Percentiles rank a stretch among this genome's conserved stretches.
Conservation (phyloP, 305 asterid genomes). For the Plantago coronopus region DNA sequence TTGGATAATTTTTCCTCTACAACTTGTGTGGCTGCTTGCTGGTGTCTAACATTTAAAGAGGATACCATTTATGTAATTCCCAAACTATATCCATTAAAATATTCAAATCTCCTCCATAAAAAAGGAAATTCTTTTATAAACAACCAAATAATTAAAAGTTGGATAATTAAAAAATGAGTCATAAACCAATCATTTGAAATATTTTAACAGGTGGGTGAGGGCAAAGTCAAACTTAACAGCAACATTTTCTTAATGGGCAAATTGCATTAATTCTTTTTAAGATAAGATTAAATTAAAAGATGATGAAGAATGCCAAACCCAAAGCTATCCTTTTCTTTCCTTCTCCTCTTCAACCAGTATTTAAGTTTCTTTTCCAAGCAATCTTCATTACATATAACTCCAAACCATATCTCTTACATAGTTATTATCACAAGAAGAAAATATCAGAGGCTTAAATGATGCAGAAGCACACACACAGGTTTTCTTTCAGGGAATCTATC, state of each 20-base stretch:
- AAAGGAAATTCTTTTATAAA: too few species aligned
- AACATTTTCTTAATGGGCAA: conserved; percentile 13
- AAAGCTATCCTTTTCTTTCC: conserved; percentile 43
- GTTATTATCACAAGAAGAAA: too few species aligned
- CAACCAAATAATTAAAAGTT: background rate
- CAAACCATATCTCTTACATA: too few species aligned
- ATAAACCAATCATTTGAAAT: conserved; percentile 1
- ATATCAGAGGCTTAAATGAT: conserved; percentile 36
- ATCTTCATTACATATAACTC: conserved; percentile 19
- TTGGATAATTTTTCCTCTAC: too few species aligned
- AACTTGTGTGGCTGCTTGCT: too few species aligned
- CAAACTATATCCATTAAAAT: too few species aligned
- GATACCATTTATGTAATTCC: too few species aligned
- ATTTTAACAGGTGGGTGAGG: background rate
- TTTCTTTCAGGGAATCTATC: conserved; percentile 55
- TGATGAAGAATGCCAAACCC: conserved; percentile 16
- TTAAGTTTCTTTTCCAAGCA: conserved; percentile 41
- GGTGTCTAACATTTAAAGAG: too few species aligned
- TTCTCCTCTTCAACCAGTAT: conserved; percentile 32
- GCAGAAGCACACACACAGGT: conserved; percentile 33
- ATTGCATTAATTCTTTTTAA: conserved; percentile 6
- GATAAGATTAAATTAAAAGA: conserved; percentile 23
- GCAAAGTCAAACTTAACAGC: conserved; percentile 12
- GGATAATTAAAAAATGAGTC: background rate
- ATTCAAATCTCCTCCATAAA: too few species aligned